Percentiles rank a stretch among this genome's conserved stretches.
Evolutionary conservation across 2,329 filamentous ascomycete genomes (phyloP).

Genomic region (Colletotrichum phormii): DNA sequence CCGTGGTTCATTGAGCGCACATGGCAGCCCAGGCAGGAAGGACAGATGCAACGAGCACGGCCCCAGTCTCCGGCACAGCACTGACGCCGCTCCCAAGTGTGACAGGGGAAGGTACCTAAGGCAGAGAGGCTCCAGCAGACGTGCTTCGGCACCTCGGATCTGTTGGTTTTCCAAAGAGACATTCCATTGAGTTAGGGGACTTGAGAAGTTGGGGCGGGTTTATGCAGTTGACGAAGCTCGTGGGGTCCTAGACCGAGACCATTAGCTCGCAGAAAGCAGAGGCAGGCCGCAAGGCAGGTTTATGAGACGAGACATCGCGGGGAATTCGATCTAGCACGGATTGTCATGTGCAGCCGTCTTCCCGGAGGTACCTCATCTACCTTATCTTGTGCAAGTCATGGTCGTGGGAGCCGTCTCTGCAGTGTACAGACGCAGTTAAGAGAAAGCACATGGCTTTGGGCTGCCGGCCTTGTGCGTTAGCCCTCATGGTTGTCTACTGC

Average conservation of each 20-base stretch:
- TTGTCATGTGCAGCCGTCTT: background rate
- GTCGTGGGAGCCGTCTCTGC: background rate
- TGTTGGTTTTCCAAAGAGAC: background rate
- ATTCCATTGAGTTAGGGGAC: background rate
- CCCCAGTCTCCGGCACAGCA: slow-evolving; percentile 26
- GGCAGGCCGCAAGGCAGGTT: background rate
- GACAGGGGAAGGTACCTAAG: background rate
- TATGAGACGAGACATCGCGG: background rate
- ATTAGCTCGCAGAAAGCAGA: background rate
- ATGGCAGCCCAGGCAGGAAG: slow-evolving; percentile 22
- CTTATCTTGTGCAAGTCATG: background rate
- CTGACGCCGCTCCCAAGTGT: slow-evolving; percentile 16
- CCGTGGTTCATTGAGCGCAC: slow-evolving; percentile 11
- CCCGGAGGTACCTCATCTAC: background rate
- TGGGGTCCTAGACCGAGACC: background rate
- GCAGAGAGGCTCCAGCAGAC: background rate
- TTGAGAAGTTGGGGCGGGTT: background rate
- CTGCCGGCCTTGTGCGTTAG: background rate
- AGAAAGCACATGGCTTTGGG: no score
- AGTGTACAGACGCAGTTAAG: background rate
- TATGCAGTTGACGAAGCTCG: background rate
- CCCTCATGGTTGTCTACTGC: background rate
- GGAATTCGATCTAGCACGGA: background rate
- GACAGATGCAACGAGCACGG: slow-evolving; percentile 19
- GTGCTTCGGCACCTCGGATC: background rate